Evolutionary conservation across 345 rosid species (phyloP), one percentile per base, ranked within the genome.

Genomic region (Moricandia arvensis): DNA sequence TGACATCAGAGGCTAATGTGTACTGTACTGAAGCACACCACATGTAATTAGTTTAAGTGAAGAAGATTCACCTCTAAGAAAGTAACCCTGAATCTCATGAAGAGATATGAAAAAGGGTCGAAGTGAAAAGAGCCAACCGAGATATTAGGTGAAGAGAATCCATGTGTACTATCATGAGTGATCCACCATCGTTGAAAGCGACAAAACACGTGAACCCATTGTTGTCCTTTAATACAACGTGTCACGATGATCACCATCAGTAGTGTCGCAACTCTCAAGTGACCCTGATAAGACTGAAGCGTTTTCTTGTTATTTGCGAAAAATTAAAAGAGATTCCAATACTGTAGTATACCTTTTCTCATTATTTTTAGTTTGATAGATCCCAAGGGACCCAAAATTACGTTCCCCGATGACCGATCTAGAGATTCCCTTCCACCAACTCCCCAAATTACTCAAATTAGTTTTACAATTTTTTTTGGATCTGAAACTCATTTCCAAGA

Each of bases 371-470:
- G 16, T 65, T 29, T 70, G 47, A 18, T 63, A 71, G 80, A 77
- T 77, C 80, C 72, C 72, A 7, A 11, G 59, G 75, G 65, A 63
- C 75, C 71, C 75, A 27, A 47, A 71, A 21, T 57, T 18, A 21
- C 17, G 47, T 1, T 5, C 43, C 72, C 80, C 80, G 1, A 77
- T 71, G 67, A 45, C 8, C 72, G 41, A 77, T 77, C 80, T 77
- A 43, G 57, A 77, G 76, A 77, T 77, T 77, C 72, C 71, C 15
- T 69, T 69, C 66, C 75, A 77, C 72, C 80, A 21, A 63, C 71
- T 63, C 70, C 12, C 15, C 47, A 4, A 5, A 68, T 26, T 61
- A 13, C 60, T 31, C 21, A 30, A 55, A 10, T 55, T 55, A 24
- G n/a, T 26, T 4, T 57, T 24, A 55, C n/a, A n/a, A 47, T n/a